phyloP scores from a whole-genome alignment of 805 yeast genomes.

The Metschnikowia matae region DNA sequence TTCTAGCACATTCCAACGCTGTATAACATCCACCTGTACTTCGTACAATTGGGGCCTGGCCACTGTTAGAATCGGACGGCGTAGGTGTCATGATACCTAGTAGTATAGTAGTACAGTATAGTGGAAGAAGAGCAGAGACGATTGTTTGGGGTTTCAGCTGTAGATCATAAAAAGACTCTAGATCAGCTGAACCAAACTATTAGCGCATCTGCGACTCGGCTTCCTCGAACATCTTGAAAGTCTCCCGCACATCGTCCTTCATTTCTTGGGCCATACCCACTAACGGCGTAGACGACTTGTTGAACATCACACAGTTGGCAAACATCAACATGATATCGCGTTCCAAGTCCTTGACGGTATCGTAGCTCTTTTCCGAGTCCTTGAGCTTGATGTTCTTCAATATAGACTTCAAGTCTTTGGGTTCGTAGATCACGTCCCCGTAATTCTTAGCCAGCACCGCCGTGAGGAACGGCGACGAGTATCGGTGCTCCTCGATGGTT shows the following conservation, averaged over 20 bases:
- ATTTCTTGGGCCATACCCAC: slow-evolving; percentile 61
- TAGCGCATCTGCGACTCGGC: slow-evolving; percentile 29
- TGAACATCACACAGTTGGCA: slow-evolving; percentile 82
- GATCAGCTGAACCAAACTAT: no score
- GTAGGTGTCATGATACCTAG: no score
- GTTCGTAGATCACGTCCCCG: slow-evolving; percentile 54
- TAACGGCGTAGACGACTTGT: slow-evolving; percentile 60
- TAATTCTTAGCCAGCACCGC: slow-evolving; percentile 77
- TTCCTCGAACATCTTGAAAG: slow-evolving; percentile 57
- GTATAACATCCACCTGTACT: no score
- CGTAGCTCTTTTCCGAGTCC: slow-evolving; percentile 37
- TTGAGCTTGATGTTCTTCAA: slow-evolving; percentile 49
- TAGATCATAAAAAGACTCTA: no score
- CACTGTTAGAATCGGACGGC: no score
- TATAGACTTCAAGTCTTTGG: slow-evolving; percentile 66
- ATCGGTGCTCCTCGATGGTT: slow-evolving; percentile 65
- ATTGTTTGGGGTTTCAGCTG: no score
- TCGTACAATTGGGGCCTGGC: no score
- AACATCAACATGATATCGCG: slow-evolving; percentile 72
- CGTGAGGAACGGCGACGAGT: slow-evolving; percentile 66
- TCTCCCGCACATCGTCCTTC: slow-evolving; percentile 60
- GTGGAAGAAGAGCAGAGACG: no score
- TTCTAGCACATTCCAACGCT: no score
- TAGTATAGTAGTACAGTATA: no score
- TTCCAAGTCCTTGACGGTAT: slow-evolving; percentile 58